These are phyloP conservation scores for Syzygium aqueum DNA, from an alignment of 345 rosid genomes.

Conservation along the genomic window DNA sequence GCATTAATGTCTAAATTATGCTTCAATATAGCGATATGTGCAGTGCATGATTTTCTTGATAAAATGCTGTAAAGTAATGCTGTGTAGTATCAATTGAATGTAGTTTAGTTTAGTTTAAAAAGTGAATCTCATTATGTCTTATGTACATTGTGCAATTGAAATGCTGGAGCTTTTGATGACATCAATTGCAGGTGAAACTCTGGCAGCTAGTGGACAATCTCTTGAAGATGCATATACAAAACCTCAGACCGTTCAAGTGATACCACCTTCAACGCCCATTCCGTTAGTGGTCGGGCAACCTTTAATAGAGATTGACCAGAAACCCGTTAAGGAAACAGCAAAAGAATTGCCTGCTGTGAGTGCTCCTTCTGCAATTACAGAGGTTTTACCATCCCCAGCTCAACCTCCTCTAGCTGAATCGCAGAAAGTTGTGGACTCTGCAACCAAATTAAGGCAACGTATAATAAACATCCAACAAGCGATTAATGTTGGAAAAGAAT, in stretches of 20 bases:
- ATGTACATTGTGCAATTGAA: neutral
- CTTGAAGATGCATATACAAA: neutral
- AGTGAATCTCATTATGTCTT: neutral
- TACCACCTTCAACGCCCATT: neutral
- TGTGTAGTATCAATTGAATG: neutral
- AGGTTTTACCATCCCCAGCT: constrained; percentile 10
- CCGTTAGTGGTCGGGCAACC: neutral
- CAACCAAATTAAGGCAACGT: neutral
- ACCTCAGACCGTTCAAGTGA: neutral
- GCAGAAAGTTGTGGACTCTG: constrained; percentile 1
- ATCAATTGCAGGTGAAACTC: neutral
- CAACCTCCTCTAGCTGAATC: constrained; percentile 12
- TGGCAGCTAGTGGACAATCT: neutral
- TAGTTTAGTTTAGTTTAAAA: neutral
- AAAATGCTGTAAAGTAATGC: neutral
- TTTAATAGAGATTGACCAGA: neutral
- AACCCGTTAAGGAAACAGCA: neutral
- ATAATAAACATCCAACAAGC: neutral
- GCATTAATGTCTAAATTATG: neutral
- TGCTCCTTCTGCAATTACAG: neutral
- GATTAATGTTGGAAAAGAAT: neutral
- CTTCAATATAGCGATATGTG: neutral
- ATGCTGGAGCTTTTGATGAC: neutral
- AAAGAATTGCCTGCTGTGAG: constrained; percentile 4
- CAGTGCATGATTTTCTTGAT: neutral